Base-by-base conservation (phyloP, 1,284 basidiomycete species). In the Dichomitus squalens region DNA sequence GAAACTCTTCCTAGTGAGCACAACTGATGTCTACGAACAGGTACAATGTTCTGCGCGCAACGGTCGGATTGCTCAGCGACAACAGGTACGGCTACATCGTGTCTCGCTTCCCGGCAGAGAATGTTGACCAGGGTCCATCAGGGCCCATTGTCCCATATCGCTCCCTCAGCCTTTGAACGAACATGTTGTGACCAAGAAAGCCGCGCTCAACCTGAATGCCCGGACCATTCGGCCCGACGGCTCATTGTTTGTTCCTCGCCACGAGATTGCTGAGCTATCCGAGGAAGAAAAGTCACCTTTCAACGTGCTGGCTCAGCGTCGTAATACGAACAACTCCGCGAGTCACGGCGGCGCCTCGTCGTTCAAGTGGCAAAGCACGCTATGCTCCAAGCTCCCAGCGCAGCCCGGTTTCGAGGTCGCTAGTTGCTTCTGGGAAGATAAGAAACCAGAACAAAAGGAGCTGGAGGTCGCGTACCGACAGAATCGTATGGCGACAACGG, bases 361-460 rank as follows among this genome's bases (percentile, higher is more conserved):
- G 3, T 84, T 84, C 64, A 73, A 76, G n/a, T 83, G 72, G 58
- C 83, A 85, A 63, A 75, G 73, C 27, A 84, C 83, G 0, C 77
- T 82, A 5, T 78, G 78, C 53, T 70, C 73, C 20, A 74, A 74
- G 48, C 73, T 80, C 7, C 78, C 81, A 0, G 75, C 78, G 33
- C 70, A 66, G 35, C 72, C 76, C 0, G 72, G 75, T 11, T 84
- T 84, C 61, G 80, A 85, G 67, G 81, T 85, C 53, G 74, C 72
- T 7, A 80, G 83, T 60, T 76, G 76, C 51, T 71, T 84, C 52
- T 82, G 78, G 76, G 83, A 85, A 63, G 83, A 85, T 68, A 85
- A 86, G 73, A 85, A 84, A 58, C 78, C 80, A 0, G 69, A 76
- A 9, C 79, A 82, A 49, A 64, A 73, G 6, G 66, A 79, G 60